Conservation (phyloP, 768 basidiomycete genomes). For the Imleria badia region DNA sequence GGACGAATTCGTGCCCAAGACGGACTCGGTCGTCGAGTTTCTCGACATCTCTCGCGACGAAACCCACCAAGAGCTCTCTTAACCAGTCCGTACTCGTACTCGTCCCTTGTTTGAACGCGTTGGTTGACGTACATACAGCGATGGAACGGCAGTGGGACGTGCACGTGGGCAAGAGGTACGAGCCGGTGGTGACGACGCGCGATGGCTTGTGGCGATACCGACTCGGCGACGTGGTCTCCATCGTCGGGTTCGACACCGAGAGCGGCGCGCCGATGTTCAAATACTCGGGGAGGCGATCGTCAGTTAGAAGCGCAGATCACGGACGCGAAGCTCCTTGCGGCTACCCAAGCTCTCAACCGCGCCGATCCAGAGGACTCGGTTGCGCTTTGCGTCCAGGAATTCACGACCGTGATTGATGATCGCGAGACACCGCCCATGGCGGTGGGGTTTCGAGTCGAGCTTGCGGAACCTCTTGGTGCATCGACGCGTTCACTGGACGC, state of each 20-base stretch:
- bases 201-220: conserved; percentile 26
- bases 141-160: conserved; percentile 15
- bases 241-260: conserved; percentile 17
- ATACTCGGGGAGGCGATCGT: conserved; percentile 15
- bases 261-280: conserved; percentile 9
- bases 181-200: conserved; percentile 18
- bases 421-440: neutral
- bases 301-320: neutral
- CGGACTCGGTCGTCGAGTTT: conserved; percentile 13
- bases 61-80: conserved; percentile 6
- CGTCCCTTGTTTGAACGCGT: neutral
- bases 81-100: conserved; percentile 8
- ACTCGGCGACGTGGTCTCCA: conserved; percentile 17
- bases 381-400: conserved; percentile 9
- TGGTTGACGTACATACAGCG: neutral
- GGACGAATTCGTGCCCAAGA: conserved; percentile 7
- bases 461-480: conserved; percentile 8
- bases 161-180: conserved; percentile 17
- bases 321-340: conserved; percentile 10
- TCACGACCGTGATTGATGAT: conserved; percentile 16
- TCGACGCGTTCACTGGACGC: no score
- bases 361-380: no score
- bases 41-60: conserved; percentile 11
- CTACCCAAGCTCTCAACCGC: neutral
- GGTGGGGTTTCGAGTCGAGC: conserved; percentile 18